These are phyloP conservation scores for Candida xyloterini DNA, from an alignment of 805 yeast genomes.

Conservation along the genomic window DNA sequence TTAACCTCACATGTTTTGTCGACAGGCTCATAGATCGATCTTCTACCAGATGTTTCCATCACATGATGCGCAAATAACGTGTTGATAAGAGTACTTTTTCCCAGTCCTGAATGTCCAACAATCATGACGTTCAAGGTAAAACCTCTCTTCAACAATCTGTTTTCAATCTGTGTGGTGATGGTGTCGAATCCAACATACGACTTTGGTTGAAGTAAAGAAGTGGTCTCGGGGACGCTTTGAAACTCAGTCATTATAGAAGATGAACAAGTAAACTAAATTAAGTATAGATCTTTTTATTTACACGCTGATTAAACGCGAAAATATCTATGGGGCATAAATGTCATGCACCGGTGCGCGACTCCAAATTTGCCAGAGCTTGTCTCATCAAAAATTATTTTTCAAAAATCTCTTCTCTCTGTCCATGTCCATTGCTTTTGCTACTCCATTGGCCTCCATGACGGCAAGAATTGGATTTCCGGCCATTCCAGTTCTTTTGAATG, in stretches of 20 bases:
- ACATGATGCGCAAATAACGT: conserved; percentile 84
- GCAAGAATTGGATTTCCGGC: conserved; percentile 4
- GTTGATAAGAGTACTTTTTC: conserved; percentile 89
- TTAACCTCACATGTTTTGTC: conserved; percentile 85
- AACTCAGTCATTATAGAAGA: conserved; percentile 9
- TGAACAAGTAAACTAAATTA: not conserved
- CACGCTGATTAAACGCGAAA: conserved; percentile 13
- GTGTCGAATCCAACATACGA: conserved; percentile 95
- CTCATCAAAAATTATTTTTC: not conserved
- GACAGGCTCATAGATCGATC: conserved; percentile 62
- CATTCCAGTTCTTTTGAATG: conserved; percentile 3
- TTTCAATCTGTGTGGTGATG: conserved; percentile 92
- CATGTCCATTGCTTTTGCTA: conserved; percentile 10
- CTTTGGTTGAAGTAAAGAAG: conserved; percentile 47
- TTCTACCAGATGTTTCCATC: conserved; percentile 72
- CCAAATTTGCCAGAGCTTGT: not conserved
- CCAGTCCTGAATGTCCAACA: conserved; percentile 91
- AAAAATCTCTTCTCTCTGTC: not conserved
- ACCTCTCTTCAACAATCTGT: conserved; percentile 85
- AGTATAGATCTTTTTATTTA: conserved; percentile 6
- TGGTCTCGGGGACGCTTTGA: conserved; percentile 9
- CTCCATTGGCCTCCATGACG: conserved; percentile 6
- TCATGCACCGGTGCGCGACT: conserved; percentile 2
- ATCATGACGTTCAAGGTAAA: conserved; percentile 93
- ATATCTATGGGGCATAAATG: not conserved